Base-by-base conservation (phyloP, 1,284 basidiomycete species). In the Vanrija sp. region DNA sequence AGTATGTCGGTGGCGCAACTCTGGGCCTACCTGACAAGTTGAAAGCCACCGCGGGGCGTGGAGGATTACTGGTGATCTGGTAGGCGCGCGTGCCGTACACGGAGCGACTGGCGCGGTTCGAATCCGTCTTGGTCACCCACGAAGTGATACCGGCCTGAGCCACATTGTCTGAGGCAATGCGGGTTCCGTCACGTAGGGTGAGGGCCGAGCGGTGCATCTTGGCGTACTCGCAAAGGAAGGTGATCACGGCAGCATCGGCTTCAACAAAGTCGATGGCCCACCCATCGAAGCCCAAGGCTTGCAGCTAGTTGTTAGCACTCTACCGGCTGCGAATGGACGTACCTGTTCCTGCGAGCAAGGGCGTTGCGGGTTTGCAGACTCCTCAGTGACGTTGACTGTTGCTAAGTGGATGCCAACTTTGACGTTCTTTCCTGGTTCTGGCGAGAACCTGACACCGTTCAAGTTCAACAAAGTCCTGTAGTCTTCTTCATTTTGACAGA, bases 401-500 rank as follows among this genome's bases (percentile, higher is more conserved):
- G 63, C 49, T 31, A 72, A 41, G 45, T 68, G 53, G 3, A 67
- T 42, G 7, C 36, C 35, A n/a, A 71, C 65, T 23, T 47, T 59
- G 7, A 20, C 25, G 8, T 37, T 36, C 45, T 22, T 44, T 14
- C 35, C 52, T 19, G 56, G 25, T 20, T 31, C 41, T 14, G 41
- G 41, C 14, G 19, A 41, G 19, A 57, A 37, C 2, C 20, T 20
- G 64, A 87, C 85, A 62, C 87, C 86, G 60, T 90, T 80, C 27
- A 83, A 75, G 35, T 77, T 73, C 60, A 87, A 85, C 44, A 93
- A 76, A 0, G 79, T 76, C 50, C 86, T 80, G 54, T 89, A 89
- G 68, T 98, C 95, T 36, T 88, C 86, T 53, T 86, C 82, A 60
- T 84, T 86, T 70, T 94, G 88, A 35, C 86, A 85, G 4, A 98